Evolutionary conservation across 2,329 filamentous ascomycete genomes (phyloP).

Genomic region (Monilinia polystroma): DNA sequence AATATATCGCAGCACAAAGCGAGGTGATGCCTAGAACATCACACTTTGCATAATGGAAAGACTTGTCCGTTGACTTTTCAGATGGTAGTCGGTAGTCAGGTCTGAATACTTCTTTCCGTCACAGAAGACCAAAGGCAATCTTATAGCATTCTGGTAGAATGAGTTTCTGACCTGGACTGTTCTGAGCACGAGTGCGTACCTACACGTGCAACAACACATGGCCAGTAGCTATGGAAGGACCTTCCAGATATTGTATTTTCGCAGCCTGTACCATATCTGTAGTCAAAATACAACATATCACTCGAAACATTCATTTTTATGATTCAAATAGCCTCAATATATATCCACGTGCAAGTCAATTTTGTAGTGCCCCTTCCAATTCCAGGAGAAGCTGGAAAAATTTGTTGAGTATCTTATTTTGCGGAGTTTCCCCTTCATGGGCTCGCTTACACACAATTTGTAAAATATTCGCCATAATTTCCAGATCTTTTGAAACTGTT

Average conservation of each 20-base stretch:
- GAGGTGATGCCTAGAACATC: too few relatives aligned
- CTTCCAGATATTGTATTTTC: neutral
- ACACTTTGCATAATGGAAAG: too few relatives aligned
- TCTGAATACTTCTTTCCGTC: too few relatives aligned
- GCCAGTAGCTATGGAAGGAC: neutral
- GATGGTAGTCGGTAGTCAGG: too few relatives aligned
- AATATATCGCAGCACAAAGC: too few relatives aligned
- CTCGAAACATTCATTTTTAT: neutral
- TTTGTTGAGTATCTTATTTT: neutral
- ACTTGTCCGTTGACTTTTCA: too few relatives aligned
- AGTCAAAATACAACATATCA: neutral
- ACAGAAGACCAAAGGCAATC: too few relatives aligned
- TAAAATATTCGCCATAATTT: neutral
- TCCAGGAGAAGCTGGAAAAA: neutral
- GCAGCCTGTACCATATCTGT: neutral
- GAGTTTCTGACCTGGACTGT: too few relatives aligned
- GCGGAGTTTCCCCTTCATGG: neutral
- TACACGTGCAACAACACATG: neutral
- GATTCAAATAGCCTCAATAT: too few relatives aligned
- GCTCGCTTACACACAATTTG: constrained; percentile 7
- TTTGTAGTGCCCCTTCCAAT: neutral
- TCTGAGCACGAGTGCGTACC: neutral
- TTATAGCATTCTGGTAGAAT: too few relatives aligned
- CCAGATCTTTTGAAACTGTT: neutral
- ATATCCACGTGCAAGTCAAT: too few relatives aligned